A percentile compares a stretch with the other conserved stretches of the same genome.
These are phyloP conservation scores for Didymella lethalis DNA, from an alignment of 2,329 filamentous ascomycete species.

Conservation along the genomic window DNA sequence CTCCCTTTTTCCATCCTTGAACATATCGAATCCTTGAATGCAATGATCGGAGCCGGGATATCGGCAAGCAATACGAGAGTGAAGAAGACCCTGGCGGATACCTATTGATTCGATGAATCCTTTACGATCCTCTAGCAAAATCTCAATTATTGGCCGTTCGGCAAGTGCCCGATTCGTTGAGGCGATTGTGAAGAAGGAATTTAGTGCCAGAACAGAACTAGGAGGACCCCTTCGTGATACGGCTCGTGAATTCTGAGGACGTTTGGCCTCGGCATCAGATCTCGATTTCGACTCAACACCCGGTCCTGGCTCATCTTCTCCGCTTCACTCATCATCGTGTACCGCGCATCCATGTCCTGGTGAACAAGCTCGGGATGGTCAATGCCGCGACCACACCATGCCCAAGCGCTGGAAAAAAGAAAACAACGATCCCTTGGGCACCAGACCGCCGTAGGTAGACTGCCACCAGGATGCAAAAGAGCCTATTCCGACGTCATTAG, in stretches of 20 bases:
- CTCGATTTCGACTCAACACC: conserved; percentile 2
- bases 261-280: conserved; percentile 3
- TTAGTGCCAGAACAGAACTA: not conserved
- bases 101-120: conserved; percentile 21
- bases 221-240: not conserved
- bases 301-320: not conserved
- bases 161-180: conserved; percentile 12
- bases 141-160: conserved; percentile 2
- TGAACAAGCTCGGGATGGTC: conserved; percentile 8
- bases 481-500: conserved; percentile 24
- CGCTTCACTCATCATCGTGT: conserved; percentile 1
- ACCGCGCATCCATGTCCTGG: not conserved
- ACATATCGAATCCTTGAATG: conserved; percentile 1
- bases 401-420: conserved; percentile 55
- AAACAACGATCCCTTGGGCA: conserved; percentile 54
- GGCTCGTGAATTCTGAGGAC: not conserved
- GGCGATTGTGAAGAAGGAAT: not conserved
- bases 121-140: not conserved
- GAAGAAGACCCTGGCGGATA: conserved; percentile 1
- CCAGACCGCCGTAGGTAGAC: conserved; percentile 48
- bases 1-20: conserved; percentile 10
- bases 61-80: conserved; percentile 8
- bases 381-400: conserved; percentile 45
- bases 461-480: conserved; percentile 55
- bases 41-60: conserved; percentile 19